Evolutionary conservation across 805 yeast species (phyloP).

Genomic region (Myxozyma melibiosi): DNA sequence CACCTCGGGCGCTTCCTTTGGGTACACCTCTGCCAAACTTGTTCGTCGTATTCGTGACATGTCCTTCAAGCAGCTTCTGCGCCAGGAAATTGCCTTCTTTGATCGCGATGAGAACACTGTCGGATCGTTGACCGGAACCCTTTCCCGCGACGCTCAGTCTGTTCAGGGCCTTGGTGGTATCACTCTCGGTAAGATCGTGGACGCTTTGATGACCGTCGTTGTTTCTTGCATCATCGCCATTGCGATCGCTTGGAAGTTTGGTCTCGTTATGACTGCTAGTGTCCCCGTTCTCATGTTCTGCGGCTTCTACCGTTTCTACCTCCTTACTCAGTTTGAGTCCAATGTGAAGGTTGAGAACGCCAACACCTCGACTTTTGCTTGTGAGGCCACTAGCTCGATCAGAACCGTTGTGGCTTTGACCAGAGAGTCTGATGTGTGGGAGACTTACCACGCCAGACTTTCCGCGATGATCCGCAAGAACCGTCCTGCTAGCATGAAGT

Average conservation of each 20-base stretch:
- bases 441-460: slow-evolving; percentile 36
- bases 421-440: slow-evolving; percentile 46
- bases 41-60: slow-evolving; percentile 36
- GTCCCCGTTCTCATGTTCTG: slow-evolving; percentile 44
- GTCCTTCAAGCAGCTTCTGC: slow-evolving; percentile 35
- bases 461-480: slow-evolving; percentile 41
- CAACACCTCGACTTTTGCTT: slow-evolving; percentile 46
- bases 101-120: slow-evolving; percentile 38
- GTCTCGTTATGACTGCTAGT: slow-evolving; percentile 47
- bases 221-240: slow-evolving; percentile 46
- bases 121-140: slow-evolving; percentile 37
- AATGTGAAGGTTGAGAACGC: slow-evolving; percentile 45
- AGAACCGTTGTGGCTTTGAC: slow-evolving; percentile 49
- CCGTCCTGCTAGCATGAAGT: slow-evolving; percentile 30
- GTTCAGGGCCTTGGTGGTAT: slow-evolving; percentile 41
- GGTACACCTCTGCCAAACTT: slow-evolving; percentile 32
- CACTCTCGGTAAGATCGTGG: slow-evolving; percentile 39
- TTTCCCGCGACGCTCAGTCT: slow-evolving; percentile 39
- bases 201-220: slow-evolving; percentile 44
- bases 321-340: slow-evolving; percentile 42
- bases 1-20: slow-evolving; percentile 24
- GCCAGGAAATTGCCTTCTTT: slow-evolving; percentile 39
- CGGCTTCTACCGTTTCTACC: slow-evolving; percentile 46
- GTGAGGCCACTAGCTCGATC: slow-evolving; percentile 47
- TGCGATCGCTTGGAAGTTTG: slow-evolving; percentile 47